Conservation (phyloP, 176 grass and related monocot genomes). For the Oryza nivara region DNA sequence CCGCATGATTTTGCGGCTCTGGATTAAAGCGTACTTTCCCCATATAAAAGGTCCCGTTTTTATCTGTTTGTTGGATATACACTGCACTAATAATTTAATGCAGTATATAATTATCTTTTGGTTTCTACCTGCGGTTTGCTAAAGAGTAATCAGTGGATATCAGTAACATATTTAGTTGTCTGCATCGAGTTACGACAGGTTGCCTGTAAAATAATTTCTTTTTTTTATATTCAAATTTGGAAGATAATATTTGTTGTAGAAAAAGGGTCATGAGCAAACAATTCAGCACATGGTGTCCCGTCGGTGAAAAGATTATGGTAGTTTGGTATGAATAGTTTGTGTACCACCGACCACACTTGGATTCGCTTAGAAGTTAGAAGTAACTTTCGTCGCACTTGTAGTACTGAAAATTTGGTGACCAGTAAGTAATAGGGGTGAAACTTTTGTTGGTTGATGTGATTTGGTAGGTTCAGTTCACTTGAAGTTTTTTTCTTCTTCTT, state of each 20-base stretch:
- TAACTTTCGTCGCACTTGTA: slow-evolving; percentile 28
- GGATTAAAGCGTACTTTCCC: slow-evolving; percentile 24
- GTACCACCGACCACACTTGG: slow-evolving; percentile 42
- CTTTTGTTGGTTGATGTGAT: slow-evolving; percentile 35
- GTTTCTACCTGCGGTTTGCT: not conserved
- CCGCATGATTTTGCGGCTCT: slow-evolving; percentile 24
- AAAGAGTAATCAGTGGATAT: slow-evolving; percentile 26
- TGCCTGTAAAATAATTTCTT: not conserved
- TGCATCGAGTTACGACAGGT: slow-evolving; percentile 21
- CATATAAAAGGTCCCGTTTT: slow-evolving; percentile 1
- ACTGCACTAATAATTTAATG: not conserved
- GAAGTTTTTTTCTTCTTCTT: not conserved
- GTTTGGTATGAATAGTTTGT: slow-evolving; percentile 28
- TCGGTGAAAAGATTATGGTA: slow-evolving; percentile 32
- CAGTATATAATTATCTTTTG: not conserved
- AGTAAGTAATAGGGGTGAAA: slow-evolving; percentile 7
- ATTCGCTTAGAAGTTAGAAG: slow-evolving; percentile 57
- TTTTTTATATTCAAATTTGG: slow-evolving; percentile 1
- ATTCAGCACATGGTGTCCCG: slow-evolving; percentile 13
- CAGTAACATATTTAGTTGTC: not conserved
- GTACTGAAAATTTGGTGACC: slow-evolving; percentile 30
- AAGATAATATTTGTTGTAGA: slow-evolving; percentile 11
- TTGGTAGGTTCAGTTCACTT: slow-evolving; percentile 1
- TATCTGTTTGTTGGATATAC: not conserved
- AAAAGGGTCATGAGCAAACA: slow-evolving; percentile 9